phyloP scores from a whole-genome alignment of 208 protist genomes.

The Trichomonas gallinae region DNA sequence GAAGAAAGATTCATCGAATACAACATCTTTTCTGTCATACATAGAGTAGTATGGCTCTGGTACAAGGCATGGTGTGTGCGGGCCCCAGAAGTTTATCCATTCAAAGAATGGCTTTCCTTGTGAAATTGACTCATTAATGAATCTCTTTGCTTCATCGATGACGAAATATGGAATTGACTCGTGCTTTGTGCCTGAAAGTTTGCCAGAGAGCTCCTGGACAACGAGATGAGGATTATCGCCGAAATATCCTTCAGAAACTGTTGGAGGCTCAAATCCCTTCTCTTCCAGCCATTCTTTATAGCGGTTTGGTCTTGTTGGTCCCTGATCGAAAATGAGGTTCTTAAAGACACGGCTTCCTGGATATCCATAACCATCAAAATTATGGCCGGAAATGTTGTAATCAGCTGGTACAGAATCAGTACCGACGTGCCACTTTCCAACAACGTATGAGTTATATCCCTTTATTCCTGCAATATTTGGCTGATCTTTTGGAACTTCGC shows the following conservation, averaged over 20 bases:
- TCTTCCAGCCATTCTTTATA: neutral
- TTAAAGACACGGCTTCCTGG: neutral
- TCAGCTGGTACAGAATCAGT: neutral
- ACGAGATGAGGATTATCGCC: neutral
- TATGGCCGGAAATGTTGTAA: neutral
- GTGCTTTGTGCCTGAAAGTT: neutral
- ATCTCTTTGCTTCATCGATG: neutral
- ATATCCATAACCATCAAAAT: neutral
- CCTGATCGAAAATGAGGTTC: neutral
- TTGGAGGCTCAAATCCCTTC: neutral
- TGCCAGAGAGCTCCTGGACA: neutral
- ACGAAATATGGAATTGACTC: neutral
- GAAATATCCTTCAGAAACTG: neutral
- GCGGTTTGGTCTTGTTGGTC: neutral
- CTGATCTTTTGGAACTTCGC: neutral
- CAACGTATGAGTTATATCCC: neutral
- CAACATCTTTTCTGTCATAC: neutral
- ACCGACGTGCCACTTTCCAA: neutral
- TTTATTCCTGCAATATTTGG: neutral
- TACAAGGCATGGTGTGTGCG: neutral
- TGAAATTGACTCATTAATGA: neutral
- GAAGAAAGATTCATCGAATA: neutral
- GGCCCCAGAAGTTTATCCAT: neutral
- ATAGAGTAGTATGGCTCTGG: neutral
- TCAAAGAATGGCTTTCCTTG: neutral